Base-by-base conservation (phyloP, 441 rosid genomes). In the Populus hybrid region DNA sequence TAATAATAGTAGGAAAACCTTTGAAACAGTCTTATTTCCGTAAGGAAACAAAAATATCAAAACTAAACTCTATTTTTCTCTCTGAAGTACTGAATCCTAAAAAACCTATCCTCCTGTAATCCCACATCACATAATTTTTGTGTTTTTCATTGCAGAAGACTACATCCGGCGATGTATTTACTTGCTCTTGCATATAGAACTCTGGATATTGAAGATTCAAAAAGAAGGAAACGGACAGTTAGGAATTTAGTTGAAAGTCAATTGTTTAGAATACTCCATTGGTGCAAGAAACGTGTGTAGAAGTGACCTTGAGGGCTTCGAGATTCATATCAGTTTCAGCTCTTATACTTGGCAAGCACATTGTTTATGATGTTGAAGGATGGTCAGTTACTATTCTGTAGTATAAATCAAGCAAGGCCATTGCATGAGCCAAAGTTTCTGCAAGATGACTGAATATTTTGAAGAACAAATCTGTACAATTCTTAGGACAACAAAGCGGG, bases 171-270 rank as follows among this genome's bases (percentile, higher is more conserved):
- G 18, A 84, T 94, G 82, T 94, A 95, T 87, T 85, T 95, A 82
- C 83, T 94, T 82, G 89, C 94, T 70, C 88, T 94, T 75, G 99
- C 97, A n/a, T 95, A 94, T 82, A 87, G 98, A 84, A 91, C 97
- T 64, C 88, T 94, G 67, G 99, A 95, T 87, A 86, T 95, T 82
- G 98, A 95, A 91, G 93, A 89, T 75, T 89, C 88, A 67, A 91
- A 84, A 84, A 89, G 89, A 86, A 89, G 84, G 80, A 95, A 92
- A 81, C 80, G 70, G 81, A 80, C 90, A n/a, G 34, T 88, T 42
- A 84, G 85, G 83, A 79, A 82, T 71, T 53, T 85, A 34, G 24
- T 86, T 64, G 90, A 82, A 69, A 80, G 83, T 69, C 84, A 80
- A 70, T 53, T 94, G 34, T 81, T 80, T 76, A 83, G 88, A 80